Percentiles rank a stretch among this genome's conserved stretches.
Conservation (phyloP, 208 protist species). For the Phytomonas francai region DNA sequence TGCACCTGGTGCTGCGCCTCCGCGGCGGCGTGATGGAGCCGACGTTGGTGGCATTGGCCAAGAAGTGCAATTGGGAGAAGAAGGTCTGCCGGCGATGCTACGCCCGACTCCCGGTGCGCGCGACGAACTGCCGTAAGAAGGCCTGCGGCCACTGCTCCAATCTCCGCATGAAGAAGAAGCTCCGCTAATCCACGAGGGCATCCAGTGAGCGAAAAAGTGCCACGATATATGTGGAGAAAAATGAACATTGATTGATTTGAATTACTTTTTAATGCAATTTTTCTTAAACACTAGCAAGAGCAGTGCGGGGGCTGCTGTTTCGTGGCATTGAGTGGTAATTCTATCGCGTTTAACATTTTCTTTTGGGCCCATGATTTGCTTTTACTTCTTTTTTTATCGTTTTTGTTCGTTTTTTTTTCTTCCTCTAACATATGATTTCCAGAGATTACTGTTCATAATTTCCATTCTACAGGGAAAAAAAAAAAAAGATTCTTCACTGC, state of each 20-base stretch:
- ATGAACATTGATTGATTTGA: slow-evolving; percentile 4
- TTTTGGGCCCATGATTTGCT: background rate
- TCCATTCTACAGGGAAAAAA: slow-evolving; percentile 3
- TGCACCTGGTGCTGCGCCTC: slow-evolving; percentile 97
- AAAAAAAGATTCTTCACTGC: background rate
- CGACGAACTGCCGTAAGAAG: slow-evolving; percentile 99
- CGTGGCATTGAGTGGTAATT: too few species aligned
- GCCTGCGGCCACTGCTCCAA: slow-evolving; percentile 98
- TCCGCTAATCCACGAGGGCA: slow-evolving; percentile 12
- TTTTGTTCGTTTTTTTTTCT: slow-evolving; percentile 7
- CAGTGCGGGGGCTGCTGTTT: too few species aligned
- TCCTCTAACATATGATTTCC: background rate
- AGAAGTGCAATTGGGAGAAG: slow-evolving; percentile 98
- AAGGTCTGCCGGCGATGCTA: slow-evolving; percentile 92
- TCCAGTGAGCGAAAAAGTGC: background rate
- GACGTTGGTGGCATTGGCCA: slow-evolving; percentile 93
- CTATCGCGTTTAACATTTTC: background rate
- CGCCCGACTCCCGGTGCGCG: slow-evolving; percentile 95
- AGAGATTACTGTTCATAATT: background rate
- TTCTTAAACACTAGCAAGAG: background rate
- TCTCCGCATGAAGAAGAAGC: slow-evolving; percentile 99
- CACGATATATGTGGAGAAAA: background rate
- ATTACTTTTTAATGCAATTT: slow-evolving; percentile 5
- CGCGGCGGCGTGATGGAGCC: slow-evolving; percentile 95
- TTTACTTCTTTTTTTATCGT: background rate